Evolutionary conservation across 805 yeast genomes (phyloP), one percentile per base, ranked within the genome.

Genomic region (Komagataella pseudopastoris): DNA sequence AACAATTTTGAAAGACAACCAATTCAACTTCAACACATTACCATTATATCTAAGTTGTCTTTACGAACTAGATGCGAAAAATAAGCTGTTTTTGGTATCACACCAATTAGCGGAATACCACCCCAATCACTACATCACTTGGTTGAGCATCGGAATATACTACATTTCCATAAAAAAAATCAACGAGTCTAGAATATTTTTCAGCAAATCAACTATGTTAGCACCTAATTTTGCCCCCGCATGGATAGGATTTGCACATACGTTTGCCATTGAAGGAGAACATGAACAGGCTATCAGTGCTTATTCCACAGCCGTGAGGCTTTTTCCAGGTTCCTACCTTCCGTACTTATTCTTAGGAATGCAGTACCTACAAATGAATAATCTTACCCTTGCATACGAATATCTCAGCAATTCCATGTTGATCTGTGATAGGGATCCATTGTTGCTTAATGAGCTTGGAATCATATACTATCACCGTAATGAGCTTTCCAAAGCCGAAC

Each of bases 251-350:
- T 93, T 93, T 69, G 98, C 98, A 1, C 98, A 91, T 61, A 90
- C 98, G 0, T 93, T 90, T 76, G 96, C 96, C 0, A 83, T 87
- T 2, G 99, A 93, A 64, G 95, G 96, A n/a, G 99, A 93, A 66
- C 97, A 93, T 64, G 99, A 93, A 64, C 98, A 93, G 66, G 98
- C 98, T 1, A 85, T 93, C 20, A 85, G 96, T 52, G 98, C 98
- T 0, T 93, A 90, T 66, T 90, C 98, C 1, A 90, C 96, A 10
- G 97, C 97, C 0, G 88, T 96, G 1, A 71, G 96, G 55, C 74
- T 90, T 46, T 93, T 93, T 60, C 89, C 90, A 0, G 95, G 96
- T 1, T 83, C 90, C 3, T 97, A 93, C 63, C 68, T 90, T 48
- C 98, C 99, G 1, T 81, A 85, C 60, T 68, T 93, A 53, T 91